Base-by-base conservation (phyloP, 2,329 filamentous ascomycete genomes). In the Aulographum hederae region DNA sequence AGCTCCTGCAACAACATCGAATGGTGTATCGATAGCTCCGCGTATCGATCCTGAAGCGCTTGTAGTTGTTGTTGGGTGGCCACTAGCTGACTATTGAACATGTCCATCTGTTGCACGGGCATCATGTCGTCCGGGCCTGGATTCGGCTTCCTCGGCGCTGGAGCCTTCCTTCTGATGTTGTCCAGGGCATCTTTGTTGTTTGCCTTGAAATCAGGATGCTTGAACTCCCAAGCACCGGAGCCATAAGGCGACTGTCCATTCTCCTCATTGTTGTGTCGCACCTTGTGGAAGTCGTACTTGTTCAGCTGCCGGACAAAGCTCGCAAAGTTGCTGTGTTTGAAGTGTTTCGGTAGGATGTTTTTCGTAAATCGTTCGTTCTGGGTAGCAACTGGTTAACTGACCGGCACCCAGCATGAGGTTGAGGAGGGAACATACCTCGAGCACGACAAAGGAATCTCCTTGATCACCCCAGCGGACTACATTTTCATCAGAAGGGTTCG, bases 311-410 rank as follows among this genome's bases (percentile, higher is more conserved):
- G 78, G 36, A 94, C 85, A 50, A 94, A 94, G 56, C 84, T 93
- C 19, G 85, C 85, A 60, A 94, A 94, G 53, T 94, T 94, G 67
- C 82, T 92, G 58, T 95, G 89, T 57, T 98, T 98, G 65, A 98
- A 98, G 47, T 95, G 84, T 51, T 95, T 94, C 2, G 89, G 89
- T 12, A 98, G 70, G 44, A 98, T 92, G 25, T 80, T 78, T 53
- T 94, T 93, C 15, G 89, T 95, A 49, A 98, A 98, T 54, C 92
- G 93, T 53, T 95, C 86, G 54, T 91, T 92, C 86, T 94, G 52
- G 28, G 26, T n/a, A n/a, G n/a, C n/a, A n/a, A n/a, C n/a, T n/a
- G n/a, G 23, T 34, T 16, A 10, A n/a, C 18, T 30, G 3, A 34
- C 15, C 18, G 6, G 8, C n/a, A 6, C 6, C 14, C 16, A 21